Conservation (phyloP, 2,329 filamentous ascomycete genomes). For the Arthrobotrys pseudoclavata region DNA sequence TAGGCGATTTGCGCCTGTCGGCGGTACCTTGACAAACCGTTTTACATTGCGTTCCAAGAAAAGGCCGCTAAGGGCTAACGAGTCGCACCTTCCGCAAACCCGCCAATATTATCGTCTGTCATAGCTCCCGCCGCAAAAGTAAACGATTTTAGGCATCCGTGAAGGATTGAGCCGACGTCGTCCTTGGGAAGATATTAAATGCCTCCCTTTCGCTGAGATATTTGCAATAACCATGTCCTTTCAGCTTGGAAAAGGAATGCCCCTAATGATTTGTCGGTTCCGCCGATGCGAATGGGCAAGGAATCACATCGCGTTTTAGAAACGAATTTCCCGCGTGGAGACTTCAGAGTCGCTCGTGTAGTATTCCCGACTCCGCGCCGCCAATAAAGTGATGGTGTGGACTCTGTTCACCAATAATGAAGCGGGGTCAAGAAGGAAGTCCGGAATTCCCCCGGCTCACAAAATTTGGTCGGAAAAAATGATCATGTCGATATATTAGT, state of each 20-base stretch:
- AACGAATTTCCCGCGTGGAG: constrained; percentile 60
- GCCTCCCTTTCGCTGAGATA: constrained; percentile 31
- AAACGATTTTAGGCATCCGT: constrained; percentile 56
- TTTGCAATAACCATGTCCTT: constrained; percentile 11
- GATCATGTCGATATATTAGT: constrained; percentile 42
- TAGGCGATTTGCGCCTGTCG: constrained; percentile 58
- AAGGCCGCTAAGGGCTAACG: constrained; percentile 39
- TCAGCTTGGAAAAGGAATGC: constrained; percentile 22
- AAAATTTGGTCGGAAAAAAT: constrained; percentile 39
- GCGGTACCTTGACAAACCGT: constrained; percentile 56
- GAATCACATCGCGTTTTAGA: constrained; percentile 57
- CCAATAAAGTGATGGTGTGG: constrained; percentile 37
- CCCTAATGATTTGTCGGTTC: constrained; percentile 32
- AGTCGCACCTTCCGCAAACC: constrained; percentile 57
- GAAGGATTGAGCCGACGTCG: constrained; percentile 43
- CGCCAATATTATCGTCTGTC: constrained; percentile 41
- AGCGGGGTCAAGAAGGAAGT: constrained; percentile 34
- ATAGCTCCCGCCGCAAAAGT: constrained; percentile 30
- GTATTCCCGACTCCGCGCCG: constrained; percentile 59
- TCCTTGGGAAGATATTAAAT: constrained; percentile 31
- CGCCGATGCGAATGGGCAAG: constrained; percentile 49
- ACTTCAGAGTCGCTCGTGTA: constrained; percentile 52
- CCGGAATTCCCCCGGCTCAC: constrained; percentile 49
- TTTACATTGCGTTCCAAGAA: constrained; percentile 34
- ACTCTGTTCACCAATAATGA: constrained; percentile 21